These are phyloP conservation scores for Solanum medicagineum DNA, from an alignment of 257 asterid genomes.

Conservation along the genomic window DNA sequence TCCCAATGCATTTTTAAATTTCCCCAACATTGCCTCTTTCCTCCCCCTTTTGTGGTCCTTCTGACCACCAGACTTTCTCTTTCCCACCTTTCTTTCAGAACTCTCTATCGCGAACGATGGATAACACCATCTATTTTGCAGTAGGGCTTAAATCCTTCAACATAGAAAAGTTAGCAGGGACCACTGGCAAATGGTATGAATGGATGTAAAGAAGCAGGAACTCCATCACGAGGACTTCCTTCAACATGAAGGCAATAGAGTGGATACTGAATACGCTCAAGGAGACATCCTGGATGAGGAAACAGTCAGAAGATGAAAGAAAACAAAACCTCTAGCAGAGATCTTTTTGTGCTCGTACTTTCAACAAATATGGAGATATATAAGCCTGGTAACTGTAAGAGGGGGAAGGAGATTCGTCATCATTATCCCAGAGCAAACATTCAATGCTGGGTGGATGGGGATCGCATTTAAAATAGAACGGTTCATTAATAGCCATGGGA, in stretches of 20 bases:
- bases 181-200: no score
- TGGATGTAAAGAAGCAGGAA: no score
- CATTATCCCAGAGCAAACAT: neutral
- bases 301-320: no score
- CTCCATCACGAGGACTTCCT: no score
- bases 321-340: no score
- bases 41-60: neutral
- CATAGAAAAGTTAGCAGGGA: no score
- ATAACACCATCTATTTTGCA: neutral
- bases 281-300: no score
- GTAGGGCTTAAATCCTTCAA: no score
- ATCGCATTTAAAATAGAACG: neutral
- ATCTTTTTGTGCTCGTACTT: no score
- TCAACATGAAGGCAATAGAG: no score
- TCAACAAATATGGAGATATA: neutral
- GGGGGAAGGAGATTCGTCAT: neutral
- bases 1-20: neutral
- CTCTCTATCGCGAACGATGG: neutral
- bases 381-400: neutral
- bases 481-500: neutral
- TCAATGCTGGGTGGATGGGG: neutral
- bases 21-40: neutral
- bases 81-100: neutral
- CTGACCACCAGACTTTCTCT: neutral
- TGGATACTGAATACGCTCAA: no score